Base-by-base conservation (phyloP, 202 grass and related monocot species). In the Zoysia matrella region DNA sequence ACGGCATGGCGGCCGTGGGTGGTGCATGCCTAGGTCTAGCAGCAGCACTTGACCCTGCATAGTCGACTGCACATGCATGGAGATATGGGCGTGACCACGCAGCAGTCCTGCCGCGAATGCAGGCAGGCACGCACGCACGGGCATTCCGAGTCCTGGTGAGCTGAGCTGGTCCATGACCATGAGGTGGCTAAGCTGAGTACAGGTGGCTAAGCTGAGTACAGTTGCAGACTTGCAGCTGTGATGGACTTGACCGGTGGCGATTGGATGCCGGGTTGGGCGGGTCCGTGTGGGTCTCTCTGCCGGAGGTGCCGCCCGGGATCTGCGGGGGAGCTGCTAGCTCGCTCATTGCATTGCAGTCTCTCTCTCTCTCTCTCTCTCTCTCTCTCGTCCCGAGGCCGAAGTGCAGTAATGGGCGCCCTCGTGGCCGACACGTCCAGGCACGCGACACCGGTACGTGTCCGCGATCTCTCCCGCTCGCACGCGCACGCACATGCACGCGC, bases 1-100 rank as follows among this genome's bases (percentile, higher is more conserved):
- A 75, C 47, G 64, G 71, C 77, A 47, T 69, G 77, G 63, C 16
- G n/a, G 84, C 54, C 71, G 78, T 49, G 70, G 63, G 70, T 80
- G 10, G 36, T 54, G 84, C 67, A 36, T 36, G 30, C 30, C 7
- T 85, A 18, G 10, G 30, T 36, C 30, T 2, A 13, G 14, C 7
- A n/a, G 14, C 3, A 13, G 14, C 7, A 11, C 9, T 30, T 49
- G 73, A 47, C 22, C 56, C 2, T 5, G 15, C 46, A 11, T 76
- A 57, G 48, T 52, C 41, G 69, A 47, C 72, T 67, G 64, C 51
- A 18, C 53, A 41, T 10, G n/a, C 48, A 1, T 14, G 63, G 63
- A 39, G 60, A 63, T 40, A 63, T 63, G 60, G 60, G 60, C 60
- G 60, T 4, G 60, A 62, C 60, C 8, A 0, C 10, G 14, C 57